Evolutionary conservation across 139 green algal species (phyloP).

Genomic region (Haematococcus sp.): DNA sequence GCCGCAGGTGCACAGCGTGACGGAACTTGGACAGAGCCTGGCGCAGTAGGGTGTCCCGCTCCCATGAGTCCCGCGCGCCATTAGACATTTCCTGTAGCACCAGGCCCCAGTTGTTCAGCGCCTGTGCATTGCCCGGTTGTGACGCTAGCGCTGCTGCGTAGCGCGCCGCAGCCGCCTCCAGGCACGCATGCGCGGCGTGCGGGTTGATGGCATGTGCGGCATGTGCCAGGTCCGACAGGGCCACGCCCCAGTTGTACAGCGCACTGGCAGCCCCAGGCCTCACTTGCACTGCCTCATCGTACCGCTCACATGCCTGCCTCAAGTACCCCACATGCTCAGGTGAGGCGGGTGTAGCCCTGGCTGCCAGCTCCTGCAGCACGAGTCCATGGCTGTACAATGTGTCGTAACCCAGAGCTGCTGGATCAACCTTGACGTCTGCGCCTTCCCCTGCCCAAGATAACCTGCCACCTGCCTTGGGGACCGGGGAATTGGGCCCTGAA

Average conservation of each 20-base stretch:
- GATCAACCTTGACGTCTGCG: background rate
- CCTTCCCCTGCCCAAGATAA: too few relatives aligned
- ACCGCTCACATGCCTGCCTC: conserved; percentile 58
- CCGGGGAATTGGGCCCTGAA: too few relatives aligned
- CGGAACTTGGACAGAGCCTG: conserved; percentile 67
- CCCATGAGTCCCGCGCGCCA: background rate
- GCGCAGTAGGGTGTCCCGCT: conserved; percentile 40
- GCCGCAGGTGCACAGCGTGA: conserved; percentile 54
- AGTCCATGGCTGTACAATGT: conserved; percentile 67
- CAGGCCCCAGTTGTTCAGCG: conserved; percentile 85
- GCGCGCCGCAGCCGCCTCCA: conserved; percentile 54
- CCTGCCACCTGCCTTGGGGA: too few relatives aligned
- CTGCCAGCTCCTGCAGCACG: conserved; percentile 65
- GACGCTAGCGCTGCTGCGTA: conserved; percentile 62
- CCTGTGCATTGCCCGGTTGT: conserved; percentile 66
- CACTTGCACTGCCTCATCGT: conserved; percentile 40
- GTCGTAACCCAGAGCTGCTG: conserved; percentile 46
- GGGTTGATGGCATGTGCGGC: conserved; percentile 16
- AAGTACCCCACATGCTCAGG: conserved; percentile 33
- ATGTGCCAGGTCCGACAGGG: conserved; percentile 64
- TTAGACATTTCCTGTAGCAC: conserved; percentile 62
- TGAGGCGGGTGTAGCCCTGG: conserved; percentile 6
- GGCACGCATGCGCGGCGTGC: conserved; percentile 21
- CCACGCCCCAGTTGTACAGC: conserved; percentile 81
- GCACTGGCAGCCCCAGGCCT: conserved; percentile 40